Evolutionary conservation across 805 yeast genomes (phyloP), one percentile per base, ranked within the genome.

Genomic region (Cyberlindnera mrakii): DNA sequence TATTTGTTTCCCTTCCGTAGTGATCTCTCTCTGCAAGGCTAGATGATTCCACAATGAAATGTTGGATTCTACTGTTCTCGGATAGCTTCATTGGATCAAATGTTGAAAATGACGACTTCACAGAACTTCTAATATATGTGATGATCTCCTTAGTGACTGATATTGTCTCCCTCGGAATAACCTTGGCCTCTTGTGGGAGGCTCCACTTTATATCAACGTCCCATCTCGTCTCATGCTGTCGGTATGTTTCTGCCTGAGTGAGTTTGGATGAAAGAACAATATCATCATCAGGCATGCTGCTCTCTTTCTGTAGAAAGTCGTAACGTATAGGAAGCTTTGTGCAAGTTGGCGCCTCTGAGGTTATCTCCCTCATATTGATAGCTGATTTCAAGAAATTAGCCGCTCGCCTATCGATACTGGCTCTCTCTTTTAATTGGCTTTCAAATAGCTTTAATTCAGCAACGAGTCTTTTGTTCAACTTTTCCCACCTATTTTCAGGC

Each of bases 141-240:
- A 42, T 39, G 11, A 44, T 35, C 10, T 52, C 52, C 27, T 39
- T 48, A n/a, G 41, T 46, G 7, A 52, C 40, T 4, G 37, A 19
- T 3, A 53, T 30, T 1, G 47, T 27, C 29, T 53, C 57, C 30
- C 40, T 53, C 6, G 48, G 51, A 7, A 51, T 3, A 14, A 48
- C 6, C 1, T 39, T 25, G 10, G 6, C 13, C n/a, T 45, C 42
- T 20, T 10, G 15, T 8, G 31, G 35, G 6, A 5, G 8, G 1
- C 15, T 8, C 32, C 33, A 39, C n/a, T 27, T 31, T 15, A 15
- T 9, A 11, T 39, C 23, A 33, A 27, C 10, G 17, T 32, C 33
- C 36, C 35, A 38, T 17, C 18, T n/a, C 35, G 17, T 15, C 9
- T 14, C 19, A 30, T 15, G 11, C 20, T 30, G 18, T 31, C 25